These are phyloP conservation scores for Pseudoturritis turrita DNA, from an alignment of 345 rosid genomes.

Conservation along the genomic window DNA sequence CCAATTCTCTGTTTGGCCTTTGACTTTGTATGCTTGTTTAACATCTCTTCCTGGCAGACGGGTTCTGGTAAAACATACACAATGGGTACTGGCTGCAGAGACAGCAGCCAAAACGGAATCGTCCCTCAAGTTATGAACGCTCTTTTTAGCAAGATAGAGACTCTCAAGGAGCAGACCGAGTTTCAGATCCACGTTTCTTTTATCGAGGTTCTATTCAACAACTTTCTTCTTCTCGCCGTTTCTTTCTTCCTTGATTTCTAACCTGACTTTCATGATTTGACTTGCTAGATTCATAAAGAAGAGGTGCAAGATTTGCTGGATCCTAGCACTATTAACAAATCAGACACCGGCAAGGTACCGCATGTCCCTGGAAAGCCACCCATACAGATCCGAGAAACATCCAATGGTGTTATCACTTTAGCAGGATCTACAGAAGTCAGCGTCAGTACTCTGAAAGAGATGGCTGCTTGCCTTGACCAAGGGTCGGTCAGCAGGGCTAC, in stretches of 20 bases:
- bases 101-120: conserved; percentile 72
- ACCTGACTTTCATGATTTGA: conserved; percentile 1
- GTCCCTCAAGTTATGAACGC: conserved; percentile 88
- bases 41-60: conserved; percentile 50
- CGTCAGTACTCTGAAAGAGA: conserved; percentile 75
- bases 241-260: not conserved
- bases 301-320: conserved; percentile 96
- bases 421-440: conserved; percentile 98
- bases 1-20: not conserved
- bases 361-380: conserved; percentile 81
- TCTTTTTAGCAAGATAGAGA: conserved; percentile 77
- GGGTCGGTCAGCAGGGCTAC: conserved; percentile 96
- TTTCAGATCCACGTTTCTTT: conserved; percentile 92
- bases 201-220: conserved; percentile 65
- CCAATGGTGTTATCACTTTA: conserved; percentile 90
- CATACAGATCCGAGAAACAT: conserved; percentile 95
- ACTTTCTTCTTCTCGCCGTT: not conserved
- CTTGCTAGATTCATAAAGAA: conserved; percentile 87
- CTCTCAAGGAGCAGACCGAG: conserved; percentile 65
- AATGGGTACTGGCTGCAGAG: conserved; percentile 94
- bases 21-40: conserved; percentile 4
- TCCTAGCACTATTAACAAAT: conserved; percentile 47
- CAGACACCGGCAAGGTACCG: conserved; percentile 57
- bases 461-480: conserved; percentile 93
- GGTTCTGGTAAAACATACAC: conserved; percentile 99